Base-by-base conservation (phyloP, 2,329 filamentous ascomycete genomes). In the Paracoccidioides lutzii region DNA sequence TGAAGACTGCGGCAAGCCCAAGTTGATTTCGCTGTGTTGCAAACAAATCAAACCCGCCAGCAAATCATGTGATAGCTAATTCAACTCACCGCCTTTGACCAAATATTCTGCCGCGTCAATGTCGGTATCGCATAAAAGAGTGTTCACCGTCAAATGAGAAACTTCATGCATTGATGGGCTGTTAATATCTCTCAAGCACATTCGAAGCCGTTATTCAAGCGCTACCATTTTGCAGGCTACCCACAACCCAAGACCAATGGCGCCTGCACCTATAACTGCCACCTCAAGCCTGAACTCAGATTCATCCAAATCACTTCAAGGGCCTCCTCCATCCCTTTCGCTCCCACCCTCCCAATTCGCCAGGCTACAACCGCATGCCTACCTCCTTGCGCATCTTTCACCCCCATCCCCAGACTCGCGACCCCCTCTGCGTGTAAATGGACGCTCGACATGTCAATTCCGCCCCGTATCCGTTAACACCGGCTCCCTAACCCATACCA, bases 351-450 rank as follows among this genome's bases (percentile, higher is more conserved):
- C 64, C 6, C 71, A 73, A 61, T 95, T 95, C 71, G 88, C 90
- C 57, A 90, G 90, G 66, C 84, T 96, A 67, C 89, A 89, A 40
- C 90, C 93, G 4, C 85, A 89, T 62, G 86, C 89, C 7, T 96
- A 88, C 74, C 84, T 97, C 59, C 85, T 94, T 67, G 88, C 90
- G 53, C 93, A 94, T 71, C 86, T 97, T 64, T 80, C 85, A 60
- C 80, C 84, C 38, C 64, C 74, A 35, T 63, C 74, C 52, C 59
- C 75, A 32, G 74, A 75, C 61, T 69, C 73, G 54, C 72, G 75
- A 56, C 73, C 79, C 53, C 78, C 86, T 1, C 76, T 81, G 46
- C 87, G 93, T 65, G 88, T 90, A 66, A 96, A 94, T 70, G 88
- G 88, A 60, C 88, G 93, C 61, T 71, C 77, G 2, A 81, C 87